Evolutionary conservation across 768 basidiomycete species (phyloP).

Genomic region (Boletellus emodensis): DNA sequence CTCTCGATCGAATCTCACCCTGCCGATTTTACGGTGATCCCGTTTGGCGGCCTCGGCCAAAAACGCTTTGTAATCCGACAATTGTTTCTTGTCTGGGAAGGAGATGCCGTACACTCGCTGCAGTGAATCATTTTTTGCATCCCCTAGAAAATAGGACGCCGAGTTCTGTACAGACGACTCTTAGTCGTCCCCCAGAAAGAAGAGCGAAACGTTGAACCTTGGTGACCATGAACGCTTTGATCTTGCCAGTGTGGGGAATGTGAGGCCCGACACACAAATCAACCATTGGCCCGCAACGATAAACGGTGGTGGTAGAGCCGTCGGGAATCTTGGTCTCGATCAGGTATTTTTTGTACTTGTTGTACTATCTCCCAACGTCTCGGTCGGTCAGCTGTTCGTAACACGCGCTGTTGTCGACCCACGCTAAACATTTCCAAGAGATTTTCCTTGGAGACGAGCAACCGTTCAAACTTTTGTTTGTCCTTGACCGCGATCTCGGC

Average conservation of each 20-base stretch:
- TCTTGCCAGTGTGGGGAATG: constrained; percentile 95
- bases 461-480: constrained; percentile 93
- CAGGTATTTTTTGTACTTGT: constrained; percentile 96
- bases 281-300: constrained; percentile 97
- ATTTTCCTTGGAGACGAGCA: constrained; percentile 92
- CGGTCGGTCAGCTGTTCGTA: constrained; percentile 1
- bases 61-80: constrained; percentile 93
- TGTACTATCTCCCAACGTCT: constrained; percentile 59
- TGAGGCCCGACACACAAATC: constrained; percentile 97
- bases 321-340: constrained; percentile 95
- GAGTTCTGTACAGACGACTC: constrained; percentile 61
- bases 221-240: constrained; percentile 96
- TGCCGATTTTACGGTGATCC: constrained; percentile 95
- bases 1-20: constrained; percentile 37
- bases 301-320: constrained; percentile 94
- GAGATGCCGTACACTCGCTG: constrained; percentile 98
- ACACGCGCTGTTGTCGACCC: constrained; percentile 26
- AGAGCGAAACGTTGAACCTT: constrained; percentile 51
- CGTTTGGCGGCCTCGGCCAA: constrained; percentile 97
- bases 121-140: constrained; percentile 86
- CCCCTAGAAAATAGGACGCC: constrained; percentile 96
- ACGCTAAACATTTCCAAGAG: constrained; percentile 95
- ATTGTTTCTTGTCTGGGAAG: constrained; percentile 96
- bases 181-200: neutral
- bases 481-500: constrained; percentile 89